Base-by-base conservation (phyloP, 2,329 filamentous ascomycete genomes). In the Sclerotinia subarctica region DNA sequence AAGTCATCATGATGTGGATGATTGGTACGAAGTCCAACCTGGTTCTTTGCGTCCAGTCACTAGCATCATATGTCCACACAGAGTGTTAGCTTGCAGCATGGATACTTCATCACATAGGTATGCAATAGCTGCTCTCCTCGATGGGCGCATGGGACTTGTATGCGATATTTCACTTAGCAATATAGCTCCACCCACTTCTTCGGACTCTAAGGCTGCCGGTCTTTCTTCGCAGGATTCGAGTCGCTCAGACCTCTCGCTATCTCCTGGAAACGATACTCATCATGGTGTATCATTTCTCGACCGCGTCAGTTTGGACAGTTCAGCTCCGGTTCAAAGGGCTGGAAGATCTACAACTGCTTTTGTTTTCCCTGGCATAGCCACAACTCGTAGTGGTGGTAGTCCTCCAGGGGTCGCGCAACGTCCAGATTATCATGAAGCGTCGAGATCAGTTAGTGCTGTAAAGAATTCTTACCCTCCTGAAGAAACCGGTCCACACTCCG, bases 31-130 rank as follows among this genome's bases (percentile, higher is more conserved):
- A 21, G 63, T 46, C 21, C 53, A 66, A 8, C 73, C 76, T 69
- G 72, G 78, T 68, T 72, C 73, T 73, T 64, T 85, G 66, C 70
- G 78, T 54, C 83, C 82, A 2, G 76, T 87, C 21, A 81, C 85
- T 1, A 83, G 79, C 52, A 81, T 90, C 15, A 74, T 82, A 19
- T 90, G 87, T 72, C 86, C 86, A 17, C 79, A 81, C 21, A 79
- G 82, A 56, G 83, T 90, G 2, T 75, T 90, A 7, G 82, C 83
- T 3, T 85, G 86, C 72, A 86, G 85, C 70, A 88, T 90, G 82
- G 86, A 90, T 74, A 86, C 85, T 0, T 87, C 84, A 5, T 82
- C 81, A 2, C 79, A 83, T 11, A 80, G 82, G 54, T 81, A 85
- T 71, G 81, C 85, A 8, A 79, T 90, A 64, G 87, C 86, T 21